phyloP scores from a whole-genome alignment of 305 asterid genomes.

The Galium porrigens region DNA sequence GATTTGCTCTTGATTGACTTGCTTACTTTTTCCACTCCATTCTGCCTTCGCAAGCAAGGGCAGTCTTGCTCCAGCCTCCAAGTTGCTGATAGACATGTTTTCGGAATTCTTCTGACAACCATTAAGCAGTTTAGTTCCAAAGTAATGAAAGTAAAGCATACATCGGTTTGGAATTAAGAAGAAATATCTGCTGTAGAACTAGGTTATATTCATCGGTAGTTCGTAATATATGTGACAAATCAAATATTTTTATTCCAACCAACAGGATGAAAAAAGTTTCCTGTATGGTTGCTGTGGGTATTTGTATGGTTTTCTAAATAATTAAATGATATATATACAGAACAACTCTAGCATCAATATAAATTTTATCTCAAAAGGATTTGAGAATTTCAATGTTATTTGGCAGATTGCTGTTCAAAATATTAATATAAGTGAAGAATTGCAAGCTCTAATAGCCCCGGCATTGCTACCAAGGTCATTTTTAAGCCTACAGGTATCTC shows the following conservation, averaged over 20 bases:
- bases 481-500: conserved; percentile 58
- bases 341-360: not conserved
- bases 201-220: not conserved
- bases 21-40: not conserved
- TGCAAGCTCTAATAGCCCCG: conserved; percentile 75
- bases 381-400: conserved; percentile 8
- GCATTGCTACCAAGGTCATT: conserved; percentile 69
- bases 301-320: not conserved
- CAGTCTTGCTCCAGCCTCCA: not conserved
- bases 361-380: not conserved
- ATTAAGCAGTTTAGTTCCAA: not conserved
- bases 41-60: not conserved
- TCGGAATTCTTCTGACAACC: not conserved
- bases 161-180: not conserved
- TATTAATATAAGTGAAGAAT: conserved; percentile 54
- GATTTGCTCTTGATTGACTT: not conserved
- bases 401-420: conserved; percentile 55
- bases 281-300: not conserved
- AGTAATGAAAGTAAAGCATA: not conserved
- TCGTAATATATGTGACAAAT: not conserved
- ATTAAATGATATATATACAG: not conserved
- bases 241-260: not conserved
- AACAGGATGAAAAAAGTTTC: not conserved
- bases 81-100: not conserved
- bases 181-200: not conserved